A percentile compares a stretch with the other conserved stretches of the same genome.
Evolutionary conservation across 306 rosid genomes (phyloP).

Genomic region (Carpinus viminea): DNA sequence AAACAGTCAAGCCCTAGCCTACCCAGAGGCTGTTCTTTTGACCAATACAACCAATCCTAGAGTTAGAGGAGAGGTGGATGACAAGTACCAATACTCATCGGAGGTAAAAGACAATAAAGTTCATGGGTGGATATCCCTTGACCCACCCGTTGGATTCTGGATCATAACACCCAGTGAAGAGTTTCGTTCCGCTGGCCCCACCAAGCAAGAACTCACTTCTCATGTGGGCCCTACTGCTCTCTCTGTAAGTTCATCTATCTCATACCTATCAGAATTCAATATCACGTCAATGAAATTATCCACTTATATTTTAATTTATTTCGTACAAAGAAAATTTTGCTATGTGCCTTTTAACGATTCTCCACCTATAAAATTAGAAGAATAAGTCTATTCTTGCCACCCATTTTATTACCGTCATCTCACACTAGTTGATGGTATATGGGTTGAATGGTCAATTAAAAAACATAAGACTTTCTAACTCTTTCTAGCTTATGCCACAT

Average conservation of each 20-base stretch:
- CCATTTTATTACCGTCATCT: too few relatives aligned
- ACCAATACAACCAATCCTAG: conserved; percentile 36
- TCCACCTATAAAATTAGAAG: too few relatives aligned
- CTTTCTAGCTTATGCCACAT: too few relatives aligned
- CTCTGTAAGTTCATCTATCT: conserved; percentile 43
- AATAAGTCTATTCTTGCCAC: too few relatives aligned
- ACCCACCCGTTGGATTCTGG: conserved; percentile 66
- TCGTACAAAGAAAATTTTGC: too few relatives aligned
- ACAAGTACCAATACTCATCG: conserved; percentile 75
- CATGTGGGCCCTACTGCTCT: conserved; percentile 81
- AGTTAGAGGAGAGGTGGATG: conserved; percentile 83
- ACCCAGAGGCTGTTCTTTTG: conserved; percentile 71
- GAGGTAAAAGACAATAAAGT: conserved; percentile 51
- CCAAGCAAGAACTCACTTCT: conserved; percentile 85
- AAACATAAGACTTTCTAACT: too few relatives aligned
- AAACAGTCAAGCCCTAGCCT: conserved; percentile 38
- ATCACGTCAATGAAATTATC: too few relatives aligned
- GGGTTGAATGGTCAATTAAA: too few relatives aligned
- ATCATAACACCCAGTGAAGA: conserved; percentile 76
- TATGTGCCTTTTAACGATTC: too few relatives aligned
- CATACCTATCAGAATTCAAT: background rate
- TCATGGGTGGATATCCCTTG: conserved; percentile 66
- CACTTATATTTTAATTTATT: too few relatives aligned
- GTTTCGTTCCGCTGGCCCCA: conserved; percentile 67
- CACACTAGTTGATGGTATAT: too few relatives aligned